These are phyloP conservation scores for Aureobasidium sp. DNA, from an alignment of 2,329 filamentous ascomycete genomes.

Conservation along the genomic window DNA sequence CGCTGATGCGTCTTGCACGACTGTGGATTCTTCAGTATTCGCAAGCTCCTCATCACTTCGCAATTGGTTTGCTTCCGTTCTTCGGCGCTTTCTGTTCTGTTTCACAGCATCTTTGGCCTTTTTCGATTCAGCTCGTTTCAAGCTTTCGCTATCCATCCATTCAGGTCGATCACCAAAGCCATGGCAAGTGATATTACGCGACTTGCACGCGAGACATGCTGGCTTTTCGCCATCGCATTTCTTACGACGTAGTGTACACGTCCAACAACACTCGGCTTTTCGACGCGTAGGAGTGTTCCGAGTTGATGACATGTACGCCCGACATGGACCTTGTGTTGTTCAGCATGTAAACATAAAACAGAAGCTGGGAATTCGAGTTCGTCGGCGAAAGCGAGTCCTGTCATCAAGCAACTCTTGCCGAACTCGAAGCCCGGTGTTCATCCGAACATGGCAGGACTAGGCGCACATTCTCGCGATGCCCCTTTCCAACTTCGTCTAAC, in stretches of 20 bases:
- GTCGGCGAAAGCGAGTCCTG: not conserved
- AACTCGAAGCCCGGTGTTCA: not conserved
- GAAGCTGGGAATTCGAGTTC: too few species aligned
- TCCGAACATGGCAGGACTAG: not conserved
- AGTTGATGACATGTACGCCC: not conserved
- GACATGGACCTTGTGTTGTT: not conserved
- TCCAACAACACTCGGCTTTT: slow-evolving; percentile 3
- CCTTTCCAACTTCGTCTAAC: not conserved
- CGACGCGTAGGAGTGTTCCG: not conserved
- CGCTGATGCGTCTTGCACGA: not conserved
- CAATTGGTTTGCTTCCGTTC: too few species aligned
- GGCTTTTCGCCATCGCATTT: slow-evolving; percentile 10
- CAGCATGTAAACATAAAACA: too few species aligned
- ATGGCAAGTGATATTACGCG: slow-evolving; percentile 7
- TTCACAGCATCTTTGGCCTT: slow-evolving; percentile 4
- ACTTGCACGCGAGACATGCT: not conserved
- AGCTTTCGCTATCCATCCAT: slow-evolving; percentile 1
- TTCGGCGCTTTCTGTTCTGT: not conserved
- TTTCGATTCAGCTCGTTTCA: not conserved
- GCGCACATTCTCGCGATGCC: not conserved
- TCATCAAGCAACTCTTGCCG: not conserved
- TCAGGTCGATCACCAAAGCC: slow-evolving; percentile 4
- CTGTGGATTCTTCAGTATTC: not conserved
- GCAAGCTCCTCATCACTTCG: too few species aligned
- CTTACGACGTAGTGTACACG: slow-evolving; percentile 11